phyloP scores from a whole-genome alignment of 2,329 filamentous ascomycete genomes.

The Helicocarpus griseus region DNA sequence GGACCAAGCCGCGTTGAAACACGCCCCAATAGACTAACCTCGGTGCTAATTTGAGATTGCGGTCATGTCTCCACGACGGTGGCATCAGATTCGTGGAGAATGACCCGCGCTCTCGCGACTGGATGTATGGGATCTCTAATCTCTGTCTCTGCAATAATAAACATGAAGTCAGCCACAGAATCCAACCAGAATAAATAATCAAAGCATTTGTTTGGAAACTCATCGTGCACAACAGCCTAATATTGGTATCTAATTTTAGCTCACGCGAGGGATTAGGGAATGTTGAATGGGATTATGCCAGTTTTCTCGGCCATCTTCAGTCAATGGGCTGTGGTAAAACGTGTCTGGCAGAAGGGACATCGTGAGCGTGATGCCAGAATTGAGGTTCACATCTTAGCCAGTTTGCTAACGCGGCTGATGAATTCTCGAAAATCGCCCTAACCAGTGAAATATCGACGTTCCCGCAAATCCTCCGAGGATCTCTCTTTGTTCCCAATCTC shows the following conservation, averaged over 20 bases:
- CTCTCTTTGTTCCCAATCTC: no score
- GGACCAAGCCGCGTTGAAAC: slow-evolving; percentile 1
- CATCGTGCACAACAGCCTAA: background rate
- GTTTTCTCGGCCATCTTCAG: no score
- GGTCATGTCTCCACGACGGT: background rate
- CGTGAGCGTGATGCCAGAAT: background rate
- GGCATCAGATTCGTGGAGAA: background rate
- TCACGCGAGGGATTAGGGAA: background rate
- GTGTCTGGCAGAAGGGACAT: background rate
- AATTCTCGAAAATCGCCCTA: background rate
- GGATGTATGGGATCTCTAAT: background rate
- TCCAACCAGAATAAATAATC: background rate
- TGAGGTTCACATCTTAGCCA: background rate
- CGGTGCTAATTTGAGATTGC: slow-evolving; percentile 1
- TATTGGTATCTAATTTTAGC: background rate
- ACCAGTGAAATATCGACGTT: background rate
- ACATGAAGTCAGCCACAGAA: background rate
- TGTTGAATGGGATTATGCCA: no score
- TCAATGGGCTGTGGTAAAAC: no score
- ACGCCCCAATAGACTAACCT: background rate
- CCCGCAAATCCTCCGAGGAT: background rate
- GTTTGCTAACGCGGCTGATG: background rate
- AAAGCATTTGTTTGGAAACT: background rate
- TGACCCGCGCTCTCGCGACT: background rate
- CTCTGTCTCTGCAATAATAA: background rate